Conservation (phyloP, 441 rosid genomes). For the Gossypium trilobum region DNA sequence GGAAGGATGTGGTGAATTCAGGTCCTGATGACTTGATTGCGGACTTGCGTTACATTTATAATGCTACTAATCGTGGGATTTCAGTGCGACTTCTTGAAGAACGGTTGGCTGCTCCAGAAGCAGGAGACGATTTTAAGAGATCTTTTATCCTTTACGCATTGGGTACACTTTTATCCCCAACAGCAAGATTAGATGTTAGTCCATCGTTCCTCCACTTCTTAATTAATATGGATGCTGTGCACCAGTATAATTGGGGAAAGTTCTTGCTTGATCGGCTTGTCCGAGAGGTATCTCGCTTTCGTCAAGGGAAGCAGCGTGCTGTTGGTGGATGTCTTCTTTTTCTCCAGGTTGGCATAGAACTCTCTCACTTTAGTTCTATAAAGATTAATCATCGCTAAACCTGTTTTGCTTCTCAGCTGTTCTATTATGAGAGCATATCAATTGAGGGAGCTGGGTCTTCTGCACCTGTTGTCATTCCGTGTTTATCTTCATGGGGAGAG, state of each 20-base stretch:
- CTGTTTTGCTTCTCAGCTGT: conserved; percentile 25
- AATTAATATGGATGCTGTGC: conserved; percentile 34
- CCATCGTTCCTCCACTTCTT: conserved; percentile 44
- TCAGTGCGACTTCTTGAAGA: conserved; percentile 42
- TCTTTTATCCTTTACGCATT: conserved; percentile 37
- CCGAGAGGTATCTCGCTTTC: conserved; percentile 38
- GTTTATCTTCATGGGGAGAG: conserved; percentile 41
- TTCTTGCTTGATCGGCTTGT: conserved; percentile 40
- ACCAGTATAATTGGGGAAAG: conserved; percentile 43
- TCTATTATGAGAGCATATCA: conserved; percentile 35
- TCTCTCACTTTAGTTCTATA: not conserved
- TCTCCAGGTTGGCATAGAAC: conserved; percentile 29
- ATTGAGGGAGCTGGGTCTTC: conserved; percentile 26
- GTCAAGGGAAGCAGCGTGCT: conserved; percentile 39
- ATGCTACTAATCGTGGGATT: conserved; percentile 41
- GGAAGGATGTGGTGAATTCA: conserved; percentile 46
- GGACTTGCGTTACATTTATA: conserved; percentile 31
- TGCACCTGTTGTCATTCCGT: conserved; percentile 15
- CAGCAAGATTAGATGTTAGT: conserved; percentile 43
- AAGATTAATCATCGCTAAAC: conserved; percentile 7
- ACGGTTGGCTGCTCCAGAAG: conserved; percentile 28
- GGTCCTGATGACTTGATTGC: conserved; percentile 38
- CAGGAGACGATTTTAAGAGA: conserved; percentile 43
- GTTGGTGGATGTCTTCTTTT: conserved; percentile 46
- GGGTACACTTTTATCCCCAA: conserved; percentile 40